Evolutionary conservation across 164 flowering plant genomes (phyloP), one percentile per base, ranked within the genome.

Genomic region (Amborella trichopoda): DNA sequence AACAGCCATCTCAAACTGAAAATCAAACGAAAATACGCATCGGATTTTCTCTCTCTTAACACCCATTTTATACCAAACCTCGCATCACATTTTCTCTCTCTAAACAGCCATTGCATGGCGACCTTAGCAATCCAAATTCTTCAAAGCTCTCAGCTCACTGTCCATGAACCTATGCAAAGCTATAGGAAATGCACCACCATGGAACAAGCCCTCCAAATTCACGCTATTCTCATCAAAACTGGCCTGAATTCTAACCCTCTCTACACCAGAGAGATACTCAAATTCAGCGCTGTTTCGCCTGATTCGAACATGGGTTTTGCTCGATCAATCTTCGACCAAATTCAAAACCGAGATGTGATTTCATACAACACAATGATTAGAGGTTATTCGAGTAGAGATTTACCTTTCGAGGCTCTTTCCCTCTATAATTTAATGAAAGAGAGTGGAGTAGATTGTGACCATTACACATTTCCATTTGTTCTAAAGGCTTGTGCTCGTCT

Each of bases 401-500:
- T n/a, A 16, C 59, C 59, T 3, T 26, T 44, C 3, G 27, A 53
- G 16, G 43, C 58, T 40, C 54, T 59, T 26, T 5, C 52, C 32
- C 39, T 48, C 23, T 53, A 52, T 34, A 19, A 46, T 13, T 22
- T 42, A 28, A 59, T 59, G 63, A 48, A 43, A 42, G 26, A 28
- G 23, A 10, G 30, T 6, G 53, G 49, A 39, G 44, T 59, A 23
- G 16, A 53, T 6, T 43, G 38, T 12, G 63, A 59, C 49, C 58
- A 59, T 22, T 59, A 30, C 58, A 74, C 75, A 17, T 63, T 70
- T 46, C 72, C 78, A 4, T 66, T 63, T 27, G 65, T 66, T 32
- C 68, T 74, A 58, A 70, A 68, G 44, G 64, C 71, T 3, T 65
- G 63, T 38, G 32, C 71, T 14, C 69, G 61, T 25, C 67, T 72